A percentile compares a stretch with the other conserved stretches of the same genome.
Evolutionary conservation across 306 rosid genomes (phyloP).

Genomic region (Citrullus colocynthis): DNA sequence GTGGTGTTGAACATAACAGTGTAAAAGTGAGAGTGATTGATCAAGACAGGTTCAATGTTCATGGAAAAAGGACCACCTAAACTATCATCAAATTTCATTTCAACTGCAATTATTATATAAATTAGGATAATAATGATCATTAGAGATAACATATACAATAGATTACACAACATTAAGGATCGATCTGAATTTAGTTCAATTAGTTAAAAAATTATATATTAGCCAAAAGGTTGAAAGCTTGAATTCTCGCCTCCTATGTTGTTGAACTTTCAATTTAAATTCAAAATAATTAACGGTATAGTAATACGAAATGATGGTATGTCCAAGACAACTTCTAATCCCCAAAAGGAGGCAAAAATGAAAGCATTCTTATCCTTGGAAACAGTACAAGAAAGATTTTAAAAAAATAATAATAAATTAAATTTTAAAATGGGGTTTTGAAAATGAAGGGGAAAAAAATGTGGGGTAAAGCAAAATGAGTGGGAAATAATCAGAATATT

Average conservation of each 20-base stretch:
- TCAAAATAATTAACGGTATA: too few species aligned
- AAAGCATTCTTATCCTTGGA: background rate
- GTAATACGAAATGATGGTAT: too few species aligned
- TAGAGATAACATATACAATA: too few species aligned
- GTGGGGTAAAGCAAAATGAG: conserved; percentile 16
- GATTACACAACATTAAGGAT: too few species aligned
- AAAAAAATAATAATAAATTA: background rate
- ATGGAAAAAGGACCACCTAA: background rate
- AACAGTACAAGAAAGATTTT: background rate
- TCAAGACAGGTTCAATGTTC: background rate
- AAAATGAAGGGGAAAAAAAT: background rate
- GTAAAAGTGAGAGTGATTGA: background rate
- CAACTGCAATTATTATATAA: background rate
- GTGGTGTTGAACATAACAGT: background rate
- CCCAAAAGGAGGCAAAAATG: background rate
- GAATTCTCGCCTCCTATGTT: too few species aligned
- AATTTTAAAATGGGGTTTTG: too few species aligned
- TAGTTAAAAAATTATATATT: too few species aligned
- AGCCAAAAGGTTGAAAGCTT: too few species aligned
- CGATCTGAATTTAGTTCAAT: too few species aligned
- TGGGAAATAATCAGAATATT: conserved; percentile 18
- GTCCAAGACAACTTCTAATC: background rate
- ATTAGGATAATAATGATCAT: background rate
- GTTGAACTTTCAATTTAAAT: too few species aligned
- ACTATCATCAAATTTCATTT: background rate